phyloP scores from a whole-genome alignment of 352 stramenopile genomes.

The Phytophthora sojae region DNA sequence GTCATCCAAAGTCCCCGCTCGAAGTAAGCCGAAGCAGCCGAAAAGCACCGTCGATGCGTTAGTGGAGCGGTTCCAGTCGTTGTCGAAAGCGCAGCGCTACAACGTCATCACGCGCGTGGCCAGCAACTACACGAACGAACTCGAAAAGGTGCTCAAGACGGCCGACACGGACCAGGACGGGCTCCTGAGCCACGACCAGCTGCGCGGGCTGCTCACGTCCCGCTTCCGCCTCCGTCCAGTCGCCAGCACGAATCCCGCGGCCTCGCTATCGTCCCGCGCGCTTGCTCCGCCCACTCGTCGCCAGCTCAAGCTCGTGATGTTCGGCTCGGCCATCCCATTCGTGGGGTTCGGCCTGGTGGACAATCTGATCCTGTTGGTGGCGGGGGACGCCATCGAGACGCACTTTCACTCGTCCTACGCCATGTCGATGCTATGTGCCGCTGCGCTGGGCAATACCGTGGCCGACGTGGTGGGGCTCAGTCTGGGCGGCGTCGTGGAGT shows the following conservation, averaged over 20 bases:
- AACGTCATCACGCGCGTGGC: constrained; percentile 61
- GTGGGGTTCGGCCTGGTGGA: constrained; percentile 88
- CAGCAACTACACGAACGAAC: constrained; percentile 61
- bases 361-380: constrained; percentile 89
- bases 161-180: constrained; percentile 79
- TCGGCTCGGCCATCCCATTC: constrained; percentile 83
- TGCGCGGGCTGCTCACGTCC: constrained; percentile 68
- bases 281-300: constrained; percentile 54
- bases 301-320: constrained; percentile 81
- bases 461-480: constrained; percentile 94
- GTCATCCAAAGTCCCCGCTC: constrained; percentile 14
- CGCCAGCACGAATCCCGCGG: constrained; percentile 47
- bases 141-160: constrained; percentile 72
- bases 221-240: constrained; percentile 72
- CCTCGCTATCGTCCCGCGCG: constrained; percentile 33
- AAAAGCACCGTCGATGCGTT: constrained; percentile 45
- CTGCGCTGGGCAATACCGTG: constrained; percentile 95
- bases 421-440: constrained; percentile 96
- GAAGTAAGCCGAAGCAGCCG: constrained; percentile 34
- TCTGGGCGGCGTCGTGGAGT: constrained; percentile 93
- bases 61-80: constrained; percentile 65
- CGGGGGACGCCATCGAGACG: constrained; percentile 95
- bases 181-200: constrained; percentile 69
- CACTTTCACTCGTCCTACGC: constrained; percentile 94
- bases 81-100: constrained; percentile 67